A percentile compares a stretch with the other conserved stretches of the same genome.
Evolutionary conservation across 2,329 filamentous ascomycete species (phyloP).

Genomic region (Apiospora kogelbergensis): DNA sequence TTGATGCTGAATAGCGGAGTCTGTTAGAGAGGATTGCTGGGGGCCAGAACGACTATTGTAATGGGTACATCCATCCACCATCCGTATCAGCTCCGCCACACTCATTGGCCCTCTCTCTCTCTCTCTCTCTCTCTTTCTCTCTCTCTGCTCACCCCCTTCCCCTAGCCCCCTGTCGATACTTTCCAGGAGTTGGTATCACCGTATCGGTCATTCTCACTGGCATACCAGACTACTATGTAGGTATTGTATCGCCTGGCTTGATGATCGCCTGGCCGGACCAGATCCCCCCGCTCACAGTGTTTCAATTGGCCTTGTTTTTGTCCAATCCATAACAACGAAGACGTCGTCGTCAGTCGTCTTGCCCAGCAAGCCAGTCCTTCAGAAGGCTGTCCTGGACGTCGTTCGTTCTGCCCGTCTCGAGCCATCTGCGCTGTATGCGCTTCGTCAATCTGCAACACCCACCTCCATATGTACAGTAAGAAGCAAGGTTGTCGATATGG

Average conservation of each 20-base stretch:
- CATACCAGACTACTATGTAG: not conserved
- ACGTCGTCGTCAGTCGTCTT: not conserved
- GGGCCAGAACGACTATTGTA: not conserved
- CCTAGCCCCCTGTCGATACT: slow-evolving; percentile 20
- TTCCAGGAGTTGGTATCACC: slow-evolving; percentile 11
- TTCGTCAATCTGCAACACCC: slow-evolving; percentile 4
- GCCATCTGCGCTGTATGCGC: not conserved
- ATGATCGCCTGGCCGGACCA: not conserved
- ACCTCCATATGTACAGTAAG: slow-evolving; percentile 1
- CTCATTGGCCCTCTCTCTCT: slow-evolving; percentile 10
- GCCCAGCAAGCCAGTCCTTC: not conserved
- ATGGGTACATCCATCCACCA: not conserved
- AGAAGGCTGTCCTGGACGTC: not conserved
- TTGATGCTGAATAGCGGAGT: not conserved
- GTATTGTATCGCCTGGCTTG: not conserved
- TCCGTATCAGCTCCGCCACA: not conserved
- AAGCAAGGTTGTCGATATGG: not conserved
- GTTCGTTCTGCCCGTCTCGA: not conserved
- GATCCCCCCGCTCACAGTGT: not conserved
- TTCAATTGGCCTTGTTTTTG: slow-evolving; percentile 5
- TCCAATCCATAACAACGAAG: not conserved
- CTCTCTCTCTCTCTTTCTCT: slow-evolving; percentile 9
- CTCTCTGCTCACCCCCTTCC: slow-evolving; percentile 16
- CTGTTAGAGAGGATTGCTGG: not conserved
- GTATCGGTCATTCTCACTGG: not conserved